Conservation (phyloP, 2,329 filamentous ascomycete genomes). For the Fusarium sp. region DNA sequence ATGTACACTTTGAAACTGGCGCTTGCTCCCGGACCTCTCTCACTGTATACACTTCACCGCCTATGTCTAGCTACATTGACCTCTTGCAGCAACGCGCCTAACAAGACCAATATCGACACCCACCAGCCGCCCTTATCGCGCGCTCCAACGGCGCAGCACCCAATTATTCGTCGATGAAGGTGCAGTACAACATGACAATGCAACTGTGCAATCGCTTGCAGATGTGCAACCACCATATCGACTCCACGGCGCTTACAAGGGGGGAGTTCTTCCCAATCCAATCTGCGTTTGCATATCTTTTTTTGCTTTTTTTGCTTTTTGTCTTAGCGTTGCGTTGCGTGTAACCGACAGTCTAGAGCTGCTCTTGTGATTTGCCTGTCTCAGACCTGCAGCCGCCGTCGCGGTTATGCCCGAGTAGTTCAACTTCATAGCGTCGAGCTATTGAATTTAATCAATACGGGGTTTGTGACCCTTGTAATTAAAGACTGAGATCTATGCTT, state of each 20-base stretch:
- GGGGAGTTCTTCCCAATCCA: not conserved
- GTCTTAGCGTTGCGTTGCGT: conserved; percentile 27
- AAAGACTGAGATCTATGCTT: not conserved
- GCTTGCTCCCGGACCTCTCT: conserved; percentile 22
- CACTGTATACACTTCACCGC: not conserved
- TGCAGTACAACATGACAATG: conserved; percentile 22
- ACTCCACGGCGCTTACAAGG: conserved; percentile 30
- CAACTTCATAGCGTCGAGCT: conserved; percentile 4
- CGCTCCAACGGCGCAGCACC: conserved; percentile 28
- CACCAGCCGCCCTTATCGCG: conserved; percentile 43
- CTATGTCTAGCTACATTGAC: conserved; percentile 6
- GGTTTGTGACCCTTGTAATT: not conserved
- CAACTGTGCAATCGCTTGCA: conserved; percentile 20
- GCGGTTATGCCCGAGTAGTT: conserved; percentile 32
- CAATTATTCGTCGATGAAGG: conserved; percentile 14
- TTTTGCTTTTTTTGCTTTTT: not conserved
- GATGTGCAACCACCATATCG: conserved; percentile 21
- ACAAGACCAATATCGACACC: conserved; percentile 10
- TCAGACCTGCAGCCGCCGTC: conserved; percentile 26
- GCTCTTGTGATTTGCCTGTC: conserved; percentile 31
- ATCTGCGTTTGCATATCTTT: not conserved
- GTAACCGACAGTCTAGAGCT: conserved; percentile 28
- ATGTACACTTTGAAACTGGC: conserved; percentile 29
- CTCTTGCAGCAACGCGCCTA: conserved; percentile 40
- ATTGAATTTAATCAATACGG: conserved; percentile 1